Evolutionary conservation across 2,329 filamentous ascomycete genomes (phyloP).

Genomic region (Cladosporium colombiae): DNA sequence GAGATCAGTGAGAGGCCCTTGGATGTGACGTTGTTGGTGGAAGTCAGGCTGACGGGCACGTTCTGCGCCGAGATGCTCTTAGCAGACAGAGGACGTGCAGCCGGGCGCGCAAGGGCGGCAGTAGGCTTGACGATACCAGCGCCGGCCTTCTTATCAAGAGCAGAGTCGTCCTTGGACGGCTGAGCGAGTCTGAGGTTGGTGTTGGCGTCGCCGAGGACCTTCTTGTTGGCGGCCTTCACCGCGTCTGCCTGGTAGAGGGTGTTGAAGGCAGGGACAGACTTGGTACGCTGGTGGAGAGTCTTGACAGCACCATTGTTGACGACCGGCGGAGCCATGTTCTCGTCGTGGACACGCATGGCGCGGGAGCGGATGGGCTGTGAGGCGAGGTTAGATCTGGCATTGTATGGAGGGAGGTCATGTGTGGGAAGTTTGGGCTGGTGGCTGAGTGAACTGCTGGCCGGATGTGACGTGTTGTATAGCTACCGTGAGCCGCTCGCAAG

Average conservation of each 20-base stretch:
- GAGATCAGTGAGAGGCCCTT: conserved; percentile 17
- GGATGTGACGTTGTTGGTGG: conserved; percentile 38
- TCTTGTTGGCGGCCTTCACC: conserved; percentile 66
- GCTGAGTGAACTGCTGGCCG: conserved; percentile 5
- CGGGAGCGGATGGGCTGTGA: conserved; percentile 70
- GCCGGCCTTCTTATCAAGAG: conserved; percentile 49
- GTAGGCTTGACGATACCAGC: conserved; percentile 42
- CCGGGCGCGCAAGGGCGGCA: conserved; percentile 53
- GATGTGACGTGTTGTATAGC: conserved; percentile 16
- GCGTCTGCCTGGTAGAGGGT: conserved; percentile 53
- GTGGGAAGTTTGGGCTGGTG: not conserved
- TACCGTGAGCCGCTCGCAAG: conserved; percentile 4
- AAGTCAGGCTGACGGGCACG: conserved; percentile 28
- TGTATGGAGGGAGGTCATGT: conserved; percentile 32
- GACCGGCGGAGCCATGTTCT: conserved; percentile 60
- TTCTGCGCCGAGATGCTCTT: conserved; percentile 41
- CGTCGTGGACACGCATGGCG: conserved; percentile 64
- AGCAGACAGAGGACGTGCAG: conserved; percentile 56
- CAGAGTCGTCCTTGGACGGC: conserved; percentile 58
- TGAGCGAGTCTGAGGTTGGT: conserved; percentile 34
- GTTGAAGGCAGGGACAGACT: conserved; percentile 69
- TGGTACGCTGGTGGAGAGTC: conserved; percentile 75
- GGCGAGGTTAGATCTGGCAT: conserved; percentile 20
- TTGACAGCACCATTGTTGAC: conserved; percentile 49
- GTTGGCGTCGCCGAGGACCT: conserved; percentile 45